Percentiles rank a stretch among this genome's conserved stretches.
phyloP scores from a whole-genome alignment of 2,329 filamentous ascomycete genomes.

The Colletotrichum salicis region DNA sequence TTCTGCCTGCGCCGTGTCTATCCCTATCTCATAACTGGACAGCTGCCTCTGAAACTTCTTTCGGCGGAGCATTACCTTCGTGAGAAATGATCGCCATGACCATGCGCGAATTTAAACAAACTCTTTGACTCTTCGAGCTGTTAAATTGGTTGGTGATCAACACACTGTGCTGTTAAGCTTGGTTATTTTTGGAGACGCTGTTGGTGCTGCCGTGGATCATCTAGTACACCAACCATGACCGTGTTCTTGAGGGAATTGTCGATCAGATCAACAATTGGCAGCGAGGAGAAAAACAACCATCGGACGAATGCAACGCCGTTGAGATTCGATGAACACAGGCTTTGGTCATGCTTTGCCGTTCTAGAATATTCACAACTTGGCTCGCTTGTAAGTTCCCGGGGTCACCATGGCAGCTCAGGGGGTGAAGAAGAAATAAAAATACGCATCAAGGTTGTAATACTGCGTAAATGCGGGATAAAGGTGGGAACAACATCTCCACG shows the following conservation, averaged over 20 bases:
- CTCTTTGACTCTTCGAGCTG: neutral
- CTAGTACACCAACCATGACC: too few species aligned
- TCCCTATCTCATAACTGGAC: neutral
- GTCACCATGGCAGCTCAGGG: neutral
- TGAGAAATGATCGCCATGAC: neutral
- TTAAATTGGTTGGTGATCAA: neutral
- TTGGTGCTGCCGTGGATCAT: neutral
- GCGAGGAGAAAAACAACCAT: neutral
- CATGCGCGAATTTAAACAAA: neutral
- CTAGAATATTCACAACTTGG: neutral
- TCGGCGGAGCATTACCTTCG: neutral
- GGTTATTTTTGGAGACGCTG: neutral
- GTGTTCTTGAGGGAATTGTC: neutral
- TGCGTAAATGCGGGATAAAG: neutral
- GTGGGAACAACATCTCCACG: neutral
- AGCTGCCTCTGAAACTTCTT: neutral
- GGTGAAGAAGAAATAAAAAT: neutral
- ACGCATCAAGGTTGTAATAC: neutral
- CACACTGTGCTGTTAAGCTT: neutral
- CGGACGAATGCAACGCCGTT: neutral
- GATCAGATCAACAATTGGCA: neutral
- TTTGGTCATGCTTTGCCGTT: neutral
- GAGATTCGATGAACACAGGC: neutral
- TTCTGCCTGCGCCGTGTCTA: neutral
- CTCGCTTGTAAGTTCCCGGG: neutral